Evolutionary conservation across 805 yeast species (phyloP).

Genomic region (Starmerella lactis-condensi): DNA sequence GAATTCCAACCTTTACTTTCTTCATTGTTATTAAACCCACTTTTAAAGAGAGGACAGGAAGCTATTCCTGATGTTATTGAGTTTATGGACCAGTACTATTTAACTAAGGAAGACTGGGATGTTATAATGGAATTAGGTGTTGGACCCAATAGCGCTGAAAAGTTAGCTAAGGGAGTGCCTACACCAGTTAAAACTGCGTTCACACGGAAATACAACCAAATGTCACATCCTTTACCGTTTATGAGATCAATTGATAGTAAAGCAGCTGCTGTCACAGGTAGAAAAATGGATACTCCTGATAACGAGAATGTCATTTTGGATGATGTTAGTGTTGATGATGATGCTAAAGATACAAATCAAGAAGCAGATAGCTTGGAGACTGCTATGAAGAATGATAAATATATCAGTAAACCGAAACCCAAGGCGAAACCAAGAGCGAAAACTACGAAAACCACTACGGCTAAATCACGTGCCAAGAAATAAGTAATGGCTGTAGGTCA

Average conservation of each 20-base stretch:
- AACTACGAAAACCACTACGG: conserved; percentile 3
- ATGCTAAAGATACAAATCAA: conserved; percentile 17
- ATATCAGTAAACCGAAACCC: conserved; percentile 14
- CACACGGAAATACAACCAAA: conserved; percentile 64
- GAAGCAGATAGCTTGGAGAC: conserved; percentile 22
- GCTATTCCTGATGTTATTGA: conserved; percentile 50
- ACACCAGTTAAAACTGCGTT: conserved; percentile 68
- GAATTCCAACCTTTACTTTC: conserved; percentile 54
- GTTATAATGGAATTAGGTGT: conserved; percentile 64
- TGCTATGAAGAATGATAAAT: conserved; percentile 22
- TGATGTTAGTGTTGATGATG: conserved; percentile 21
- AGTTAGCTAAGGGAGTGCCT: conserved; percentile 42
- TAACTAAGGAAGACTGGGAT: conserved; percentile 89
- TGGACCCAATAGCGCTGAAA: conserved; percentile 32
- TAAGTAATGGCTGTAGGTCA: no score
- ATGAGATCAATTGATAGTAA: conserved; percentile 32
- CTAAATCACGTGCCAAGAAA: conserved; percentile 5
- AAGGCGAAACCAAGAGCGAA: conserved; percentile 8
- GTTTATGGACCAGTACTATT: conserved; percentile 66
- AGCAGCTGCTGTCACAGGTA: conserved; percentile 21
- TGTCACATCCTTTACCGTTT: conserved; percentile 69
- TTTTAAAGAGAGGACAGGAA: conserved; percentile 36
- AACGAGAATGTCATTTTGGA: conserved; percentile 55
- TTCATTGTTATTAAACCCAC: conserved; percentile 38
- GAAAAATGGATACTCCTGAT: conserved; percentile 32